Conservation (phyloP, 1,139 yeast species). For the Lodderomyces beijingensis region DNA sequence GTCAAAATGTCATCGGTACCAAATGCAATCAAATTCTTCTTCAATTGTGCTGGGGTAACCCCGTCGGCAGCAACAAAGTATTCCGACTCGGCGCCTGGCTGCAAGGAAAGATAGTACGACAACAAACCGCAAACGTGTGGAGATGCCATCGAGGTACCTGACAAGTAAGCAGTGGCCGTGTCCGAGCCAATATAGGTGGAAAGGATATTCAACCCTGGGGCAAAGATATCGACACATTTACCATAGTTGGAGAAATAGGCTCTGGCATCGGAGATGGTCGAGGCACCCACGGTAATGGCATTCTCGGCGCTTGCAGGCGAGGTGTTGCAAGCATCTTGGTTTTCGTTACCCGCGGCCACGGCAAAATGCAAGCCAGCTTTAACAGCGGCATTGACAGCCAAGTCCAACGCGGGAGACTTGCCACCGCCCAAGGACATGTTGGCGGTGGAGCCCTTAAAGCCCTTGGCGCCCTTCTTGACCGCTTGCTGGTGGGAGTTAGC, state of each 20-base stretch:
- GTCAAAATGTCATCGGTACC: slow-evolving; percentile 67
- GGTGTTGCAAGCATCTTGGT: slow-evolving; percentile 78
- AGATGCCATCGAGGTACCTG: slow-evolving; percentile 99
- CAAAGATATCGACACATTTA: slow-evolving; percentile 79
- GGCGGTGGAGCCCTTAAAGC: slow-evolving; percentile 81
- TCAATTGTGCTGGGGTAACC: slow-evolving; percentile 80
- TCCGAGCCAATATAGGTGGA: slow-evolving; percentile 87
- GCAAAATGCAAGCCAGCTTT: slow-evolving; percentile 79
- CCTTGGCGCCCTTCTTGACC: slow-evolving; percentile 52
- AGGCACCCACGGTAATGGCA: slow-evolving; percentile 81
- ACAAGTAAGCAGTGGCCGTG: slow-evolving; percentile 67
- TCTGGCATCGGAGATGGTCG: slow-evolving; percentile 68
- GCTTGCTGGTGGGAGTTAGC: slow-evolving; percentile 61
- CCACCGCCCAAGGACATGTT: slow-evolving; percentile 93
- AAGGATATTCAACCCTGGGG: slow-evolving; percentile 77
- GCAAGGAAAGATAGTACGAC: slow-evolving; percentile 85
- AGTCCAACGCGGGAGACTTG: slow-evolving; percentile 71
- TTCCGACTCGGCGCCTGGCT: slow-evolving; percentile 80
- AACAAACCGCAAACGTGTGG: slow-evolving; percentile 93
- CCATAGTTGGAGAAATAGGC: slow-evolving; percentile 84
- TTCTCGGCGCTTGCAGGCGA: slow-evolving; percentile 78
- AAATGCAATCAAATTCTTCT: slow-evolving; percentile 77
- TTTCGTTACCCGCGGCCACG: slow-evolving; percentile 87
- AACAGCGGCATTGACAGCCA: slow-evolving; percentile 82
- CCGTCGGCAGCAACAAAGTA: slow-evolving; percentile 54